phyloP scores from a whole-genome alignment of 2,329 filamentous ascomycete species.

The Aotearoamyces nothofagi region DNA sequence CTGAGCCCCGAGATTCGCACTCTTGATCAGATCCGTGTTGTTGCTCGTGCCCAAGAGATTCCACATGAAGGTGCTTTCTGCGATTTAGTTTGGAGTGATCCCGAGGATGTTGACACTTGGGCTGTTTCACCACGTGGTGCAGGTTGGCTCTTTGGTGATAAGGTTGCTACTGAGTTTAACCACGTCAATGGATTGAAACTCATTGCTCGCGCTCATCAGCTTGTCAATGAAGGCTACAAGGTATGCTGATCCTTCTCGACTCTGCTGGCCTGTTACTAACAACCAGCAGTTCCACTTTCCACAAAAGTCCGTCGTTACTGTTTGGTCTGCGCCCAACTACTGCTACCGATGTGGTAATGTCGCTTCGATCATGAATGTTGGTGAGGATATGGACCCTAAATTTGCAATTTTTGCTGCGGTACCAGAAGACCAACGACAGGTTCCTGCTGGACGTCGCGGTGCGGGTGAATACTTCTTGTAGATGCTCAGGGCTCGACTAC shows the following conservation, averaged over 20 bases:
- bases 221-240: slow-evolving; percentile 67
- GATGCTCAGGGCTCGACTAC: too few species aligned
- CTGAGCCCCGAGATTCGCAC: slow-evolving; percentile 60
- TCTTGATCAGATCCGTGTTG: slow-evolving; percentile 59
- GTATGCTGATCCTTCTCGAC: slow-evolving; percentile 18
- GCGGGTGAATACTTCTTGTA: slow-evolving; percentile 55
- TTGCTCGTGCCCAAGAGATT: slow-evolving; percentile 61
- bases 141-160: slow-evolving; percentile 38
- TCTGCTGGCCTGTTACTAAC: slow-evolving; percentile 16
- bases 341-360: slow-evolving; percentile 55
- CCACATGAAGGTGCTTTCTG: slow-evolving; percentile 67
- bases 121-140: slow-evolving; percentile 53
- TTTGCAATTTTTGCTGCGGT: slow-evolving; percentile 89
- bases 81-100: slow-evolving; percentile 64
- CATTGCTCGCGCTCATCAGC: slow-evolving; percentile 59
- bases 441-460: slow-evolving; percentile 55
- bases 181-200: slow-evolving; percentile 59
- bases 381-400: slow-evolving; percentile 69
- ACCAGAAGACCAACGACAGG: slow-evolving; percentile 70
- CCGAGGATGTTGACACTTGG: slow-evolving; percentile 57
- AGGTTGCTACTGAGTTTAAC: slow-evolving; percentile 63
- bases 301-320: slow-evolving; percentile 81
- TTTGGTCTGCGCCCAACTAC: slow-evolving; percentile 85
- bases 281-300: slow-evolving; percentile 67
- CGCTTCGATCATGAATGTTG: slow-evolving; percentile 76